Percentiles rank a stretch among this genome's conserved stretches.
Evolutionary conservation across 78 protist genomes (phyloP).

Genomic region (Carpediemonas membranifera): DNA sequence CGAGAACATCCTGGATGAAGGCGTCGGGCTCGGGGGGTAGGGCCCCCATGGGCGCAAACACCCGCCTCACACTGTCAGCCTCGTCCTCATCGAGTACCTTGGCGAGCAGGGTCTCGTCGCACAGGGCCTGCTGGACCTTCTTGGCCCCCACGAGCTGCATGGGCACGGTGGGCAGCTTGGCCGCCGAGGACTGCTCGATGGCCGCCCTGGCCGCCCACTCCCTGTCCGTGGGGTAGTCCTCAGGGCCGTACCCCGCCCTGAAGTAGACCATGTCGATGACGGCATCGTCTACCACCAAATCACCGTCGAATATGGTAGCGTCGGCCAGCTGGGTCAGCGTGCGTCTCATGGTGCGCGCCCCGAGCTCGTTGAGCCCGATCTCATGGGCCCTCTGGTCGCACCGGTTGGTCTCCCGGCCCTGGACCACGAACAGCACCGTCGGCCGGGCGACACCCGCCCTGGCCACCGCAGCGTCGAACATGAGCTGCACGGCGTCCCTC

Average conservation of each 20-base stretch:
- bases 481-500: too few species aligned
- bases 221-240: conserved; percentile 49
- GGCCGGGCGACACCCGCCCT: neutral
- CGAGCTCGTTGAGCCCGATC: neutral
- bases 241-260: conserved; percentile 78
- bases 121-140: conserved; percentile 71
- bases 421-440: conserved; percentile 46
- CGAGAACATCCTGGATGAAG: conserved; percentile 22
- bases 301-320: too few species aligned
- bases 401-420: conserved; percentile 39
- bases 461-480: too few species aligned
- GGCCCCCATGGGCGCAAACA: conserved; percentile 45
- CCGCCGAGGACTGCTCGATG: conserved; percentile 55
- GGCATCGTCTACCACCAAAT: neutral
- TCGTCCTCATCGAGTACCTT: conserved; percentile 16
- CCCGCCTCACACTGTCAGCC: conserved; percentile 14
- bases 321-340: neutral
- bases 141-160: conserved; percentile 75
- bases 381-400: neutral
- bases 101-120: conserved; percentile 36
- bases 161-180: conserved; percentile 68
- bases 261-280: conserved; percentile 55
- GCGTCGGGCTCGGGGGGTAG: neutral
- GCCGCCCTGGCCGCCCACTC: conserved; percentile 66
- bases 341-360: neutral